Percentiles rank a stretch among this genome's conserved stretches.
Evolutionary conservation across 2,329 filamentous ascomycete species (phyloP).

Genomic region (Aspergillus caelatus): DNA sequence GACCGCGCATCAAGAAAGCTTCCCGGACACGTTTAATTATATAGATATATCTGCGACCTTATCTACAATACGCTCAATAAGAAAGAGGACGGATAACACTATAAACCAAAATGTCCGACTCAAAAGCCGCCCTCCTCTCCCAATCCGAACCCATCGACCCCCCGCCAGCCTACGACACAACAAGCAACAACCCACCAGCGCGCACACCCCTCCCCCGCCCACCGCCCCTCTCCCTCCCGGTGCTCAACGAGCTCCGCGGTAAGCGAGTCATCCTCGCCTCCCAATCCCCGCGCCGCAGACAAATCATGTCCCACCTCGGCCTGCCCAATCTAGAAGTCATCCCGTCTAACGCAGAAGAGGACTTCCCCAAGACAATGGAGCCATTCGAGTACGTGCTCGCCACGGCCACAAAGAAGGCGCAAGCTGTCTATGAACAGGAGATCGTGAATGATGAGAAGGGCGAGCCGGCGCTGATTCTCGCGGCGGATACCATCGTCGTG

Average conservation of each 20-base stretch:
- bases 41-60: not conserved
- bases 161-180: conserved; percentile 40
- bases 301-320: conserved; percentile 77
- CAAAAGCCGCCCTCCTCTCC: conserved; percentile 31
- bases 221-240: conserved; percentile 74
- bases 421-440: conserved; percentile 68
- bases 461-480: conserved; percentile 83
- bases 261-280: conserved; percentile 89
- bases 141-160: conserved; percentile 24
- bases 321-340: conserved; percentile 80
- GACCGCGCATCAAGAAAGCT: not conserved
- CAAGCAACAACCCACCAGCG: conserved; percentile 12
- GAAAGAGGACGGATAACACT: not conserved
- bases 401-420: conserved; percentile 81
- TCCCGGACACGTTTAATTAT: not conserved
- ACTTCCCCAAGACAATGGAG: conserved; percentile 77
- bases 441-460: conserved; percentile 58
- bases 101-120: conserved; percentile 30
- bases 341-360: conserved; percentile 80
- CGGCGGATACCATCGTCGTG: conserved; percentile 89
- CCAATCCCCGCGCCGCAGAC: conserved; percentile 79
- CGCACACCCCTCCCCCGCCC: conserved; percentile 39
- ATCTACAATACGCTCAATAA: no score
- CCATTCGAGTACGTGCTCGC: conserved; percentile 90
- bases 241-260: conserved; percentile 72